These are phyloP conservation scores for Coriaria nepalensis DNA, from an alignment of 306 rosid genomes.

Conservation along the genomic window DNA sequence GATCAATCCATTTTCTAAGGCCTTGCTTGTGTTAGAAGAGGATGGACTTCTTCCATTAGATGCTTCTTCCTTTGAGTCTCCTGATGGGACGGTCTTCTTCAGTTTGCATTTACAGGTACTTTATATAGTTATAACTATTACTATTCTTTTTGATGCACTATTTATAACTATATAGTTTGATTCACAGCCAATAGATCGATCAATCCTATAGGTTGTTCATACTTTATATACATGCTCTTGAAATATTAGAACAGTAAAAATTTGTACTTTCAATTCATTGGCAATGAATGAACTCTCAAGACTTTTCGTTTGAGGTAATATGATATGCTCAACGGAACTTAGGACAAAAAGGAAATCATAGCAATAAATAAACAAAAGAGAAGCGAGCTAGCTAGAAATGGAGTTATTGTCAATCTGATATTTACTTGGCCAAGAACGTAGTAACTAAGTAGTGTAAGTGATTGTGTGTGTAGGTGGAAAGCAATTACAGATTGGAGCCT, in stretches of 20 bases:
- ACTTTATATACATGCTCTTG: too few relatives aligned
- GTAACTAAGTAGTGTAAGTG: background rate
- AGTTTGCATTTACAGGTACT: slow-evolving; percentile 41
- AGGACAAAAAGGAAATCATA: too few relatives aligned
- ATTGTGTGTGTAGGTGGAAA: background rate
- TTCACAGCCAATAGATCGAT: background rate
- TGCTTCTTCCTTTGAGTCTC: slow-evolving; percentile 48
- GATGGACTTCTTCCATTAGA: slow-evolving; percentile 28
- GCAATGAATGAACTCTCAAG: too few relatives aligned
- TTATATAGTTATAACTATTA: background rate
- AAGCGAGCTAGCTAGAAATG: too few relatives aligned
- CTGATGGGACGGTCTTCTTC: slow-evolving; percentile 35
- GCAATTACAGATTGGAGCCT: background rate
- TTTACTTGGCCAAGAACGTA: too few relatives aligned
- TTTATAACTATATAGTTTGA: background rate
- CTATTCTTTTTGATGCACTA: too few relatives aligned
- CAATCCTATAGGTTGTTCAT: too few relatives aligned
- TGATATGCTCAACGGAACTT: too few relatives aligned
- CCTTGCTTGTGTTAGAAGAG: slow-evolving; percentile 31
- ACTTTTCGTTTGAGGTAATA: too few relatives aligned
- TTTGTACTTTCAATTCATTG: too few relatives aligned
- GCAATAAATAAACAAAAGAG: too few relatives aligned
- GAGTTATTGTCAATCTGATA: background rate
- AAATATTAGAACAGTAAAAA: too few relatives aligned
- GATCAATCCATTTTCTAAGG: slow-evolving; percentile 24